Conservation (phyloP, 2,329 filamentous ascomycete genomes). For the Arthroderma sp. region DNA sequence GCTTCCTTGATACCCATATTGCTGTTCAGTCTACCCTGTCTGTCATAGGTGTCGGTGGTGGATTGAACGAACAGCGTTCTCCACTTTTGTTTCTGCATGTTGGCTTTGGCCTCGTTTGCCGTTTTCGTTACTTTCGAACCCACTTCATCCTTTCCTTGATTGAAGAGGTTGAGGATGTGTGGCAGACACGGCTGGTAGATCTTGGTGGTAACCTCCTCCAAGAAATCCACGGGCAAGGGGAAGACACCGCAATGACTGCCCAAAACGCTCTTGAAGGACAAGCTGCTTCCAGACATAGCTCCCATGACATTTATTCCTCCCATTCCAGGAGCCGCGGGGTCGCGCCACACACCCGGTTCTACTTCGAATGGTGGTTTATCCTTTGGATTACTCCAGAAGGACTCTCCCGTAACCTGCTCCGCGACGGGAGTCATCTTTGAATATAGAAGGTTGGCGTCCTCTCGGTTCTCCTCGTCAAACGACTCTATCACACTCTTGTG, state of each 20-base stretch:
- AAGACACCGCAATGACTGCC: constrained; percentile 20
- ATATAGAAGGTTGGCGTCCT: constrained; percentile 13
- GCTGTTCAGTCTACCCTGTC: constrained; percentile 17
- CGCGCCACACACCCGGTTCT: constrained; percentile 11
- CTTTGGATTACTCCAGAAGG: constrained; percentile 6
- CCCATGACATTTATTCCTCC: constrained; percentile 21
- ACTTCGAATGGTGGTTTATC: constrained; percentile 5
- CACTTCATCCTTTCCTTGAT: constrained; percentile 5
- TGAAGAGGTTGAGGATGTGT: constrained; percentile 21
- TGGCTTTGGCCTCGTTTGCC: constrained; percentile 1
- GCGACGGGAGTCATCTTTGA: constrained; percentile 18
- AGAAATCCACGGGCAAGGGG: constrained; percentile 19
- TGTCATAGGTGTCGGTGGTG: constrained; percentile 20
- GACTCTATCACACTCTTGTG: constrained; percentile 16
- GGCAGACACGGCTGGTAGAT: constrained; percentile 23
- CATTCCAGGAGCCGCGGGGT: constrained; percentile 15
- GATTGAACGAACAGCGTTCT: constrained; percentile 20
- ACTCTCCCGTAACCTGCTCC: constrained; percentile 19
- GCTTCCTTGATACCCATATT: constrained; percentile 25
- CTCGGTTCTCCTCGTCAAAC: constrained; percentile 10
- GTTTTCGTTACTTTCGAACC: background rate
- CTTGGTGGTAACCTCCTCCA: constrained; percentile 17
- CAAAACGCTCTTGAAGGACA: constrained; percentile 22
- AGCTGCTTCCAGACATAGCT: constrained; percentile 18
- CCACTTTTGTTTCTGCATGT: constrained; percentile 17